Percentiles rank a stretch among this genome's conserved stretches.
Evolutionary conservation across 176 grass and related monocot genomes (phyloP).

Genomic region (Oryza glumipatula): DNA sequence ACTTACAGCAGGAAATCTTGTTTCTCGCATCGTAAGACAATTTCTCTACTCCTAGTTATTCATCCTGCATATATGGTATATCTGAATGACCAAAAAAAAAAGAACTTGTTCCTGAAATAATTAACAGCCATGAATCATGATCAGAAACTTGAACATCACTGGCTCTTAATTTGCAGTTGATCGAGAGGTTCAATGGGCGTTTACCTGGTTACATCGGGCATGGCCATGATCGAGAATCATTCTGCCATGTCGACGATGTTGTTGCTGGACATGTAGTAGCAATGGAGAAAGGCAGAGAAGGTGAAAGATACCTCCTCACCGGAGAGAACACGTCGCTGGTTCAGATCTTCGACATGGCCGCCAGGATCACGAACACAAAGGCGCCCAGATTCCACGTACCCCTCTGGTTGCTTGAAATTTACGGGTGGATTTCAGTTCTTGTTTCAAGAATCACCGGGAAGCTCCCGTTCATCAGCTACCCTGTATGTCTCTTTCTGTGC

Average conservation of each 20-base stretch:
- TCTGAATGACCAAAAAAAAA: no score
- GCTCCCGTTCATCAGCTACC: constrained; percentile 89
- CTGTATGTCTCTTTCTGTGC: constrained; percentile 43
- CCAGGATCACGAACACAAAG: constrained; percentile 74
- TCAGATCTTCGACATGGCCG: constrained; percentile 71
- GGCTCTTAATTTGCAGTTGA: constrained; percentile 52
- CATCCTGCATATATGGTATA: not conserved
- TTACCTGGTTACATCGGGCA: constrained; percentile 87
- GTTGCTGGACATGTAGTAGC: constrained; percentile 85
- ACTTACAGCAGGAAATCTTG: constrained; percentile 83
- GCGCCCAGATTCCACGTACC: constrained; percentile 70
- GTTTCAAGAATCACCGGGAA: constrained; percentile 80
- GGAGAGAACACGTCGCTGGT: constrained; percentile 72
- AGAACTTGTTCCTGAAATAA: not conserved
- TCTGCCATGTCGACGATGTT: constrained; percentile 86
- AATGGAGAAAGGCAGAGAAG: constrained; percentile 77
- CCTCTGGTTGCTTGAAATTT: constrained; percentile 70
- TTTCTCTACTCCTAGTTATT: not conserved
- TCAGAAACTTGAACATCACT: constrained; percentile 8
- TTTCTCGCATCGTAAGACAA: constrained; percentile 76
- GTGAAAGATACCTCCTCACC: constrained; percentile 85
- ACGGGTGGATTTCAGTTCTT: constrained; percentile 92
- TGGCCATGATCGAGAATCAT: constrained; percentile 71
- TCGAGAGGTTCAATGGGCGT: constrained; percentile 92
- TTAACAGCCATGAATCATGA: constrained; percentile 22